Conservation (phyloP, 129 eudicot species). For the Gnaphalium uliginosum region DNA sequence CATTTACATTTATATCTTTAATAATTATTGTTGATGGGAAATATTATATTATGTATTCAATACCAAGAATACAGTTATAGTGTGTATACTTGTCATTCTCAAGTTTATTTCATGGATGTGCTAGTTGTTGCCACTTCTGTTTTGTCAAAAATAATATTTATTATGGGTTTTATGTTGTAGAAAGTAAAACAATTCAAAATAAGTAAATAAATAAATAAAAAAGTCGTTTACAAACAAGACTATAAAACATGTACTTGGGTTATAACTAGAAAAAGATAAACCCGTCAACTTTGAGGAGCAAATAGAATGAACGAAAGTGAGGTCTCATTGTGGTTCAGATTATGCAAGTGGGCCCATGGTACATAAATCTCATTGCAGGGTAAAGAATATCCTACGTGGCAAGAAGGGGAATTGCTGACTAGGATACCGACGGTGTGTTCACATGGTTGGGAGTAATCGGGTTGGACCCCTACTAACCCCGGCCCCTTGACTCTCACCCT, state of each 20-base stretch:
- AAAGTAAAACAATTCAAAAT: not conserved
- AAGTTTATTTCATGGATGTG: no score
- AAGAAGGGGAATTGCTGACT: constrained; percentile 33
- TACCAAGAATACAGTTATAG: no score
- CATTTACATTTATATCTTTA: no score
- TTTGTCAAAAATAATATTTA: no score
- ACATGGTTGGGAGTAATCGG: constrained; percentile 34
- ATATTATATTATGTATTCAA: no score
- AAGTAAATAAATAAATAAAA: no score
- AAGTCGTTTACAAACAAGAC: no score
- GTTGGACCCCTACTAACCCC: constrained; percentile 3
- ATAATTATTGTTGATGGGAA: no score
- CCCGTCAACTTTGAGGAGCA: not conserved
- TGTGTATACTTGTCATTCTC: no score
- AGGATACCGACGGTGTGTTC: constrained; percentile 38
- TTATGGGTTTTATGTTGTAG: no score
- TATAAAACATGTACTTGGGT: no score
- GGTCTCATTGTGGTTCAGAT: not conserved
- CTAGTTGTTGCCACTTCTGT: no score
- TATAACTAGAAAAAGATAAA: not conserved
- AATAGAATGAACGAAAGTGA: constrained; percentile 23
- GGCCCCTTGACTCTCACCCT: constrained; percentile 5
- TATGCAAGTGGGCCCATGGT: constrained; percentile 4
- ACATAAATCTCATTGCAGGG: not conserved
- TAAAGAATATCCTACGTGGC: constrained; percentile 37